Conservation (phyloP, 441 rosid species). For the Arabidopsis hybrid region DNA sequence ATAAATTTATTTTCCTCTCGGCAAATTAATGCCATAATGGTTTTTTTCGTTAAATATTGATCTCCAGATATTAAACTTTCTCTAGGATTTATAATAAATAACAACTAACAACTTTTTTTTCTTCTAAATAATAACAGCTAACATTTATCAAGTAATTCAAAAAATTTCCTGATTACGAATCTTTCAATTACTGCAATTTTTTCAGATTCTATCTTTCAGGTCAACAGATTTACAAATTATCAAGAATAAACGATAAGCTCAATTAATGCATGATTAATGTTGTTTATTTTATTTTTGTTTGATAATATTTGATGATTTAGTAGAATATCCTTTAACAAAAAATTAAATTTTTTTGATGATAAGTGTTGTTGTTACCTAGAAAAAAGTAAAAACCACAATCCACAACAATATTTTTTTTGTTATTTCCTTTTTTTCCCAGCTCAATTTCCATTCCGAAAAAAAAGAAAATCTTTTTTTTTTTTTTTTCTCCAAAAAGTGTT, state of each 20-base stretch:
- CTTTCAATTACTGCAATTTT: background rate
- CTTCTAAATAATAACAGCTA: too few species aligned
- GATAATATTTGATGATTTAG: too few species aligned
- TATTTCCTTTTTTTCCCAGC: background rate
- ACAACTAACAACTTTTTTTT: too few species aligned
- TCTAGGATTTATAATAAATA: too few species aligned
- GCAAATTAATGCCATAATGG: background rate
- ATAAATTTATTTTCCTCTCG: background rate
- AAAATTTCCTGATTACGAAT: background rate
- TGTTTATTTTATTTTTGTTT: too few species aligned
- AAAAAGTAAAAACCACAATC: background rate
- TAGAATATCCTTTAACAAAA: too few species aligned
- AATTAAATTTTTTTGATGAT: too few species aligned
- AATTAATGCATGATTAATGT: background rate
- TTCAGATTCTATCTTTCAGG: background rate
- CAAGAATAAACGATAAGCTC: background rate
- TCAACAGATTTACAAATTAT: background rate
- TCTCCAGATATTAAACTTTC: too few species aligned
- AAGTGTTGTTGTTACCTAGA: background rate
- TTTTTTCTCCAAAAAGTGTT: too few species aligned
- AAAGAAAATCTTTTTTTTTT: too few species aligned
- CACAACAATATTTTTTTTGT: background rate
- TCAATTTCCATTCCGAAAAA: background rate
- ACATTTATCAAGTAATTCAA: too few species aligned
- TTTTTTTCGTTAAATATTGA: too few species aligned